phyloP scores from a whole-genome alignment of 345 rosid species.

The Eucalyptus regnans region DNA sequence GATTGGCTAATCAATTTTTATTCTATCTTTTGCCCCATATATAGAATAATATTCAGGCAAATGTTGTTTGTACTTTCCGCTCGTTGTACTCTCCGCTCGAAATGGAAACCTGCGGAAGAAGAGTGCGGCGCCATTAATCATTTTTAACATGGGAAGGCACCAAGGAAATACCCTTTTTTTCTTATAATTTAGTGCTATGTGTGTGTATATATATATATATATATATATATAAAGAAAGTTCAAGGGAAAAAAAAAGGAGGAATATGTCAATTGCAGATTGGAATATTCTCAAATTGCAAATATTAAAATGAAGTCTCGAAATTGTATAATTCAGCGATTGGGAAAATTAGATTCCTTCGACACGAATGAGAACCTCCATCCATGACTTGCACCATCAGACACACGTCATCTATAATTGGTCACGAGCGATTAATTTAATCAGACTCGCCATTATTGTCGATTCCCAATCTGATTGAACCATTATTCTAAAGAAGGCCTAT shows the following conservation, averaged over 20 bases:
- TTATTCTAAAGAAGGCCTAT: background rate
- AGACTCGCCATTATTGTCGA: fast-evolving
- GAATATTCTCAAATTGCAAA: background rate
- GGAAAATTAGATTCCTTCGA: background rate
- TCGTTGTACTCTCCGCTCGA: background rate
- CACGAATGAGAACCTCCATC: background rate
- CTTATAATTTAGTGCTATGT: background rate
- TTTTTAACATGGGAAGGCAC: background rate
- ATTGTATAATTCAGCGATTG: background rate
- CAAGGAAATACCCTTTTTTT: background rate
- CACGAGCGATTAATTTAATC: background rate
- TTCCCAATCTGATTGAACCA: background rate
- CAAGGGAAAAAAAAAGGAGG: background rate
- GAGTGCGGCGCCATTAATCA: background rate
- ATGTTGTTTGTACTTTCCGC: background rate
- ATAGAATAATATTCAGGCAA: background rate
- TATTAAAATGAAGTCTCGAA: background rate
- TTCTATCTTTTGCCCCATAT: background rate
- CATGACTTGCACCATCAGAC: background rate
- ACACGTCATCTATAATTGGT: background rate
- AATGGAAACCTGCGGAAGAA: background rate
- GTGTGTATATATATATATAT: too few species aligned
- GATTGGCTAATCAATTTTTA: background rate
- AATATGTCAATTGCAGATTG: background rate
- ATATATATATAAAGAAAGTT: background rate